Conservation (phyloP, 208 protist species). For the Acanthamoeba triangularis region DNA sequence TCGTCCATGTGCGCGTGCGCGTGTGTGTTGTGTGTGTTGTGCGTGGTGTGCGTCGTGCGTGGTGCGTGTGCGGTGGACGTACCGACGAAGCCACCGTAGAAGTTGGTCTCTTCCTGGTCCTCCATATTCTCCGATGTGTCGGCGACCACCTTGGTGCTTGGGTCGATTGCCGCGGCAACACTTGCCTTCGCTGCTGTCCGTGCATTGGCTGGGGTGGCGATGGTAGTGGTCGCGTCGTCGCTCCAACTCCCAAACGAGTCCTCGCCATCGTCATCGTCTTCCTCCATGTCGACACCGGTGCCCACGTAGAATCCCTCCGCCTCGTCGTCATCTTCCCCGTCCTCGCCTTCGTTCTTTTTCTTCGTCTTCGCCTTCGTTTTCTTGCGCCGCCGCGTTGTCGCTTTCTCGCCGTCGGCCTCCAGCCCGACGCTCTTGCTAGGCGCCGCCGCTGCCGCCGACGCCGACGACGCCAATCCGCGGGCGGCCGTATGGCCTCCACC, state of each 20-base stretch:
- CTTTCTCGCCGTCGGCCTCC: not conserved
- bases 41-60: no score
- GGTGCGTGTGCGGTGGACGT: not conserved
- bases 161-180: not conserved
- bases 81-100: not conserved
- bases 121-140: not conserved
- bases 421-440: not conserved
- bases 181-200: not conserved
- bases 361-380: not conserved
- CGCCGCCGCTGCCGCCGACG: not conserved
- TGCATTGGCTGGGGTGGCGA: no score
- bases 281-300: not conserved
- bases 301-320: not conserved
- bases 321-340: not conserved
- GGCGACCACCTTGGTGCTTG: not conserved
- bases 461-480: not conserved
- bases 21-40: no score
- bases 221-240: not conserved
- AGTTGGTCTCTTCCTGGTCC: not conserved
- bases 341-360: not conserved
- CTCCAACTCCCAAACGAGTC: not conserved
- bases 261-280: not conserved
- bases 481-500: not conserved
- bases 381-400: not conserved
- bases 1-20: no score